These are phyloP conservation scores for Cladosporium sp. DNA, from an alignment of 2,329 filamentous ascomycete species.

Conservation along the genomic window DNA sequence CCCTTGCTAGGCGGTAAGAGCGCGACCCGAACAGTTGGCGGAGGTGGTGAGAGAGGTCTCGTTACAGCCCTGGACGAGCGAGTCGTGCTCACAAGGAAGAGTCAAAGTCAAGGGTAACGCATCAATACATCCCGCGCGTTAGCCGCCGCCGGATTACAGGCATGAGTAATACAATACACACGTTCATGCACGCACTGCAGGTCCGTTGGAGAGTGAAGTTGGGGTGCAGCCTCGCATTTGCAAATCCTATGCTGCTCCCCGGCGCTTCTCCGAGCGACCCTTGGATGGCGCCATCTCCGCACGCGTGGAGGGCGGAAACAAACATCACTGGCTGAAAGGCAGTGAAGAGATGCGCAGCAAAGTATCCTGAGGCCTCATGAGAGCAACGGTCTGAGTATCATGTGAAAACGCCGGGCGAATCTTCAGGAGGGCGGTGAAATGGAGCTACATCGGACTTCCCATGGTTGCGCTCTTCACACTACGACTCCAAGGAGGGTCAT, in stretches of 20 bases:
- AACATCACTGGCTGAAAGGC: neutral
- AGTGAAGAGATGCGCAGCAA: neutral
- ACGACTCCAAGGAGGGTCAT: constrained; percentile 1
- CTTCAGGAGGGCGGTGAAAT: constrained; percentile 11
- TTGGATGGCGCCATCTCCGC: neutral
- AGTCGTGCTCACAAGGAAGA: neutral
- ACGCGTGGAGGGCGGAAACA: neutral
- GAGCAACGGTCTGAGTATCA: neutral
- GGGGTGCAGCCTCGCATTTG: constrained; percentile 14
- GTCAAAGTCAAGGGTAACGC: neutral
- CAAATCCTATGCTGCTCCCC: constrained; percentile 2
- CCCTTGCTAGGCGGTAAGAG: constrained; percentile 5
- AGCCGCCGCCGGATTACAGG: constrained; percentile 10
- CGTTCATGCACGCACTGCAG: constrained; percentile 10
- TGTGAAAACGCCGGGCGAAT: constrained; percentile 2
- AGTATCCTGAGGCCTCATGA: neutral
- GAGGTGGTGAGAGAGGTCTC: neutral
- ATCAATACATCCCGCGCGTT: constrained; percentile 17
- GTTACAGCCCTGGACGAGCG: constrained; percentile 1
- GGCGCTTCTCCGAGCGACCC: neutral
- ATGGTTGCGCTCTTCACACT: neutral
- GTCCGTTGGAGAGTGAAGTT: neutral
- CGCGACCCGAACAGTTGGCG: neutral
- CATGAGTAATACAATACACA: constrained; percentile 17
- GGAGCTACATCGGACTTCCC: neutral